phyloP scores from a whole-genome alignment of 768 basidiomycete species.

The Russula lepida region DNA sequence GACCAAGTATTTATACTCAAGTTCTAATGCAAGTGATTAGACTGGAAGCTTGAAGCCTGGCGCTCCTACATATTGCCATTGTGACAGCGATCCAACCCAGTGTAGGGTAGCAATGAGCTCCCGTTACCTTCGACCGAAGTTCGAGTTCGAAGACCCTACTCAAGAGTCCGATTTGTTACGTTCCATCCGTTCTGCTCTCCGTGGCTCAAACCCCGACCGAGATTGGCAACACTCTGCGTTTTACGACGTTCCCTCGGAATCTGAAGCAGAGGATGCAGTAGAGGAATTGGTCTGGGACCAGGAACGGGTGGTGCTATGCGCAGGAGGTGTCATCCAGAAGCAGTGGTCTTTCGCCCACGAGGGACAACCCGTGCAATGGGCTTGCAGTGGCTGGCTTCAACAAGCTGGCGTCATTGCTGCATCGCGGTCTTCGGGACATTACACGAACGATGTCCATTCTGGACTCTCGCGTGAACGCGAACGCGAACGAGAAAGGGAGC shows the following conservation, averaged over 20 bases:
- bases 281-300: slow-evolving; percentile 67
- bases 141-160: neutral
- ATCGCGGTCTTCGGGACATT: slow-evolving; percentile 24
- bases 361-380: slow-evolving; percentile 66
- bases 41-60: neutral
- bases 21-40: neutral
- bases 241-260: slow-evolving; percentile 3
- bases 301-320: slow-evolving; percentile 51
- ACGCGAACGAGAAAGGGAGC: too few species aligned
- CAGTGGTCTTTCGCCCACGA: slow-evolving; percentile 72
- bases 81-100: too few species aligned
- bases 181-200: slow-evolving; percentile 52
- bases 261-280: slow-evolving; percentile 30
- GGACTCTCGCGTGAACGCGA: slow-evolving; percentile 23
- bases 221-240: neutral
- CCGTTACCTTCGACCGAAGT: slow-evolving; percentile 10
- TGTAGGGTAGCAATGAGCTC: neutral
- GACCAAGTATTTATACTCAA: neutral
- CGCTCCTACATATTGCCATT: too few species aligned
- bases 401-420: slow-evolving; percentile 34
- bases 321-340: slow-evolving; percentile 59
- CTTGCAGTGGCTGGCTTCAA: slow-evolving; percentile 68
- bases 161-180: slow-evolving; percentile 39
- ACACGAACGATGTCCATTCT: slow-evolving; percentile 24
- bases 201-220: slow-evolving; percentile 30